Conservation (phyloP, 1,284 basidiomycete species). For the Ustilago vetiveriae region DNA sequence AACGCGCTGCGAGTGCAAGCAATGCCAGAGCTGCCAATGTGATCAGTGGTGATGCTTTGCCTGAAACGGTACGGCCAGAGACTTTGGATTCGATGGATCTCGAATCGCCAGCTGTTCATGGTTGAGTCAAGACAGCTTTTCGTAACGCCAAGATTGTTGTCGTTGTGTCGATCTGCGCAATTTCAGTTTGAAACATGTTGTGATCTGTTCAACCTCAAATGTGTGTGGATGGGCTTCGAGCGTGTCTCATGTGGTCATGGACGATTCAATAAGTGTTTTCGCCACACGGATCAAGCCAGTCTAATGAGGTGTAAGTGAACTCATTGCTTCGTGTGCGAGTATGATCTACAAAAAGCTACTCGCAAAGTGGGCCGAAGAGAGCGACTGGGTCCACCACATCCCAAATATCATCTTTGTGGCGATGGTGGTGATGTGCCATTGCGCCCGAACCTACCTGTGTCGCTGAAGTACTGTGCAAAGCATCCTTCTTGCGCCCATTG, state of each 20-base stretch:
- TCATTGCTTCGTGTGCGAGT: too few relatives aligned
- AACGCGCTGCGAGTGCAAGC: slow-evolving; percentile 17
- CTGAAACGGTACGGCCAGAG: slow-evolving; percentile 27
- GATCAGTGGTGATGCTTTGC: slow-evolving; percentile 30
- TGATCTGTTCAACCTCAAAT: too few relatives aligned
- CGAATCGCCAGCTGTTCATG: slow-evolving; percentile 10
- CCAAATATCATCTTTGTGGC: slow-evolving; percentile 59
- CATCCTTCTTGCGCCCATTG: slow-evolving; percentile 40
- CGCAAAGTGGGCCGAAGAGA: slow-evolving; percentile 50
- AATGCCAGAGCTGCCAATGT: slow-evolving; percentile 2
- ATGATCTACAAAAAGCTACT: too few relatives aligned
- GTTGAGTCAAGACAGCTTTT: background rate
- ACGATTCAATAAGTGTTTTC: too few relatives aligned
- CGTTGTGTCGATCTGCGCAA: too few relatives aligned
- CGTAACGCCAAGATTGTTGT: too few relatives aligned
- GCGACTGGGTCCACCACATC: slow-evolving; percentile 64
- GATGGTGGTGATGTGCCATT: slow-evolving; percentile 20
- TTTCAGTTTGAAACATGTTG: too few relatives aligned
- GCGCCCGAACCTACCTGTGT: background rate
- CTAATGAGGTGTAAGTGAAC: too few relatives aligned
- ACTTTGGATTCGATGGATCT: slow-evolving; percentile 22
- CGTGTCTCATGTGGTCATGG: too few relatives aligned
- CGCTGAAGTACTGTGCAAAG: background rate
- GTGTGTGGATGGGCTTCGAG: too few relatives aligned
- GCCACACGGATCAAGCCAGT: too few relatives aligned